Evolutionary conservation across 208 protist genomes (phyloP).

Genomic region (Trypanosoma melophagium): DNA sequence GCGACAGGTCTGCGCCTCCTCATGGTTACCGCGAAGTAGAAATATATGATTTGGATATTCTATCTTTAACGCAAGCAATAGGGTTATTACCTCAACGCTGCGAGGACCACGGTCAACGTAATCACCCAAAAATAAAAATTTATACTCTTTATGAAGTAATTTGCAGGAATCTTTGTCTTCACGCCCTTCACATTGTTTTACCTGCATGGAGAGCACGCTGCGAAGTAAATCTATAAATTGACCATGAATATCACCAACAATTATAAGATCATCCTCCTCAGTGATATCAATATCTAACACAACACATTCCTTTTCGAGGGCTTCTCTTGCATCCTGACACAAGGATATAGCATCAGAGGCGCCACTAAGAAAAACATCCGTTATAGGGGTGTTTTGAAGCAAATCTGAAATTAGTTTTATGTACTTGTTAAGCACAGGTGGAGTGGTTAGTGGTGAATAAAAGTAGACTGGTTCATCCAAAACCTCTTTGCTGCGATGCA

Average conservation of each 20-base stretch:
- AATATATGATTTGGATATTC: conserved; percentile 86
- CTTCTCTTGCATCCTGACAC: conserved; percentile 48
- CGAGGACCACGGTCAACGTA: conserved; percentile 95
- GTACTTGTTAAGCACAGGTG: conserved; percentile 55
- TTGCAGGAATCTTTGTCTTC: conserved; percentile 1
- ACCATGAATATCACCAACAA: conserved; percentile 88
- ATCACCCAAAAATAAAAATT: conserved; percentile 97
- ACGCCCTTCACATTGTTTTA: conserved; percentile 41
- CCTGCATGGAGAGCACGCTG: conserved; percentile 63
- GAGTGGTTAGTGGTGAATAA: conserved; percentile 30
- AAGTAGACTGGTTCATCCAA: conserved; percentile 38
- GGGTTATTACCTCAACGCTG: conserved; percentile 79
- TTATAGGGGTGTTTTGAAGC: conserved; percentile 55
- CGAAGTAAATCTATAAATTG: conserved; percentile 81
- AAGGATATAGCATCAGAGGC: conserved; percentile 45
- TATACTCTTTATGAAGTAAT: conserved; percentile 27
- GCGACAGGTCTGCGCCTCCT: conserved; percentile 79
- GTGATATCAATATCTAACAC: conserved; percentile 58
- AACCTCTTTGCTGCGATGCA: neutral
- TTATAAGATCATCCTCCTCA: conserved; percentile 50
- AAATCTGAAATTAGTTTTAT: conserved; percentile 63
- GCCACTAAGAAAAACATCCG: conserved; percentile 56
- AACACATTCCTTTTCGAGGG: conserved; percentile 45
- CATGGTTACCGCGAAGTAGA: conserved; percentile 90
- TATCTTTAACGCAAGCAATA: conserved; percentile 82